Evolutionary conservation across 345 rosid genomes (phyloP).

Genomic region (Excoecaria cochinchinensis): DNA sequence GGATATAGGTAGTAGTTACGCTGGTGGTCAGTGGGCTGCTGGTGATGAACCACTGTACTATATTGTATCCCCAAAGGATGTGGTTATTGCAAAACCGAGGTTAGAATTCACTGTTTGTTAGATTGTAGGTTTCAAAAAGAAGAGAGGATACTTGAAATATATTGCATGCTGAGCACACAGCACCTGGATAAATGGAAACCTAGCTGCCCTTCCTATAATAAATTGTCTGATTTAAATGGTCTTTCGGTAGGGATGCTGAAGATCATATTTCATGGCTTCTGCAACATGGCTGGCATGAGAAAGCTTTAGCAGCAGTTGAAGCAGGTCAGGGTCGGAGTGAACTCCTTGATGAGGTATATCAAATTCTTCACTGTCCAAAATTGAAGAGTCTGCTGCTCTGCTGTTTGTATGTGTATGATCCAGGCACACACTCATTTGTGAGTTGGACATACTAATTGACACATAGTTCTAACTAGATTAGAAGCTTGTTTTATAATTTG

Average conservation of each 20-base stretch:
- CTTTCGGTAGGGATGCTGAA: slow-evolving; percentile 78
- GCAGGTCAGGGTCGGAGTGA: slow-evolving; percentile 92
- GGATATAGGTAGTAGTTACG: slow-evolving; percentile 89
- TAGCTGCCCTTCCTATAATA: background rate
- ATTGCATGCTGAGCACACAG: background rate
- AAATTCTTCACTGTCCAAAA: background rate
- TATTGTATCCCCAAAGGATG: slow-evolving; percentile 96
- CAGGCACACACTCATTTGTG: no score
- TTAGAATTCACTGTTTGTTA: slow-evolving; percentile 25
- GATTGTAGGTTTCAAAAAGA: slow-evolving; percentile 9
- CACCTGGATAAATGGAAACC: background rate
- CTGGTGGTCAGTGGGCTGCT: slow-evolving; percentile 99
- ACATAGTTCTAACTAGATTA: background rate
- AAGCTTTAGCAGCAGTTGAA: slow-evolving; percentile 97
- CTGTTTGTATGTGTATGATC: background rate
- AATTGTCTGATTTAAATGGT: background rate
- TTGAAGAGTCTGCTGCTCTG: background rate
- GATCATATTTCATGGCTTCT: slow-evolving; percentile 99
- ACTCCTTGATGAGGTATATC: slow-evolving; percentile 87
- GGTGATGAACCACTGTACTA: slow-evolving; percentile 96
- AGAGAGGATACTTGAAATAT: background rate
- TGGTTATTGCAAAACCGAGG: slow-evolving; percentile 99
- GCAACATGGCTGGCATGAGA: slow-evolving; percentile 97
- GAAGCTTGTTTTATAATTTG: background rate
- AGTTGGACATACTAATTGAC: background rate